Percentiles rank a stretch among this genome's conserved stretches.
phyloP scores from a whole-genome alignment of 371 early-diverging fungal species.

The Mortierella sp. region DNA sequence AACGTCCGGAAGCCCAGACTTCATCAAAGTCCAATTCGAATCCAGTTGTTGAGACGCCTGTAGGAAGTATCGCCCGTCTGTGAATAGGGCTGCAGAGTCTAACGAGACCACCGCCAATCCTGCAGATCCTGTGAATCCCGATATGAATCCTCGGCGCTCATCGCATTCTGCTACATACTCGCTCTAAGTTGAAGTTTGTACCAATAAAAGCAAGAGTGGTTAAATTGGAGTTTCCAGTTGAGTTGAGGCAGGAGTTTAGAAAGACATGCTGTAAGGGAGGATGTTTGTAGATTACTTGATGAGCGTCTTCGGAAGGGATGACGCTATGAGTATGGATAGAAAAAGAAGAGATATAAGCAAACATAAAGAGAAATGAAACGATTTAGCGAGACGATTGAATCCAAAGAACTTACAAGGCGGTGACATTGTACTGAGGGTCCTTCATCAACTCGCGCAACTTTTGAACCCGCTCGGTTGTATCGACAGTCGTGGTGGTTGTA shows the following conservation, averaged over 20 bases:
- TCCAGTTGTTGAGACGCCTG: constrained; percentile 97
- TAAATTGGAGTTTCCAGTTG: neutral
- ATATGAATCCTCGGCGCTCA: constrained; percentile 93
- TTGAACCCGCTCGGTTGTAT: constrained; percentile 71
- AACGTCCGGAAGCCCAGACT: constrained; percentile 88
- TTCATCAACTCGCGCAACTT: constrained; percentile 83
- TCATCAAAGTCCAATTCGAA: constrained; percentile 93
- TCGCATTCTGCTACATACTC: constrained; percentile 98
- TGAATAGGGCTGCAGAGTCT: constrained; percentile 88
- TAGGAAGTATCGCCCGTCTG: constrained; percentile 98
- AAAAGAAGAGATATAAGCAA: neutral
- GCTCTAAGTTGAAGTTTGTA: constrained; percentile 69
- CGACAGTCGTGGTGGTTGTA: constrained; percentile 25
- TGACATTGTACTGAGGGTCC: constrained; percentile 68
- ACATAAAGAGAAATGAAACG: neutral
- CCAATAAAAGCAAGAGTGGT: neutral
- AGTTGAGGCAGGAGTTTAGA: neutral
- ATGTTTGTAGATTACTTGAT: constrained; percentile 76
- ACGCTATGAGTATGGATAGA: constrained; percentile 62
- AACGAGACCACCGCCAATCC: constrained; percentile 86
- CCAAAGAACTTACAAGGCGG: constrained; percentile 75
- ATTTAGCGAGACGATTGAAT: no score
- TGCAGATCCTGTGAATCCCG: constrained; percentile 98
- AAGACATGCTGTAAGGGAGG: neutral
- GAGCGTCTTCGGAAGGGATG: constrained; percentile 96